Evolutionary conservation across 352 stramenopile species (phyloP).

Genomic region (Phytophthora tubulina): DNA sequence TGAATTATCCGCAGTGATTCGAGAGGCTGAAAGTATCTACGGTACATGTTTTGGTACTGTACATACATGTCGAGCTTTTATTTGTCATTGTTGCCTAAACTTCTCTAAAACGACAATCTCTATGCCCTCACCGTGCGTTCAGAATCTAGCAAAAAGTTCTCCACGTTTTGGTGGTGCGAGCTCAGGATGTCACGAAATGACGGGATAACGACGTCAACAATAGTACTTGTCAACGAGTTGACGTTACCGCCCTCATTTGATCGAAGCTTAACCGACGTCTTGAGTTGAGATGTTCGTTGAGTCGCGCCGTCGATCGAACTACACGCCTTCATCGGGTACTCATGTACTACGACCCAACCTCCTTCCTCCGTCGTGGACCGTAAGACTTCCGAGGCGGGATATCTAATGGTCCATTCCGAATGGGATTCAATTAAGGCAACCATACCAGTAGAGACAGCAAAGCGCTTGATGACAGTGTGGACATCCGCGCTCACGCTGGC

Average conservation of each 20-base stretch:
- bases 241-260: slow-evolving; percentile 8
- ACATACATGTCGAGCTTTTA: too few relatives aligned
- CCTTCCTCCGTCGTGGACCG: slow-evolving; percentile 24
- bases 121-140: neutral
- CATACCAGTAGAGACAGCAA: slow-evolving; percentile 13
- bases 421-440: slow-evolving; percentile 23
- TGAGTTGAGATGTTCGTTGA: slow-evolving; percentile 17
- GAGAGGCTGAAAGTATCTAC: too few relatives aligned
- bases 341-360: slow-evolving; percentile 25
- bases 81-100: too few relatives aligned
- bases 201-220: slow-evolving; percentile 32
- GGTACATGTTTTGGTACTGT: too few relatives aligned
- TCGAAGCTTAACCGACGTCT: slow-evolving; percentile 22
- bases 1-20: too few relatives aligned
- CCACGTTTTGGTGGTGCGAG: slow-evolving; percentile 20
- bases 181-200: slow-evolving; percentile 27
- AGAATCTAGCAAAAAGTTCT: slow-evolving; percentile 22
- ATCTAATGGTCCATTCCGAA: slow-evolving; percentile 31
- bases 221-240: slow-evolving; percentile 18
- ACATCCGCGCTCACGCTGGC: slow-evolving; percentile 13
- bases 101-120: too few relatives aligned
- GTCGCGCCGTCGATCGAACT: neutral
- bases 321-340: slow-evolving; percentile 3
- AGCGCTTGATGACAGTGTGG: slow-evolving; percentile 25
- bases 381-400: neutral